Percentiles rank a stretch among this genome's conserved stretches.
Evolutionary conservation across 352 stramenopile genomes (phyloP).

Genomic region (Phytopythium ostracodes): DNA sequence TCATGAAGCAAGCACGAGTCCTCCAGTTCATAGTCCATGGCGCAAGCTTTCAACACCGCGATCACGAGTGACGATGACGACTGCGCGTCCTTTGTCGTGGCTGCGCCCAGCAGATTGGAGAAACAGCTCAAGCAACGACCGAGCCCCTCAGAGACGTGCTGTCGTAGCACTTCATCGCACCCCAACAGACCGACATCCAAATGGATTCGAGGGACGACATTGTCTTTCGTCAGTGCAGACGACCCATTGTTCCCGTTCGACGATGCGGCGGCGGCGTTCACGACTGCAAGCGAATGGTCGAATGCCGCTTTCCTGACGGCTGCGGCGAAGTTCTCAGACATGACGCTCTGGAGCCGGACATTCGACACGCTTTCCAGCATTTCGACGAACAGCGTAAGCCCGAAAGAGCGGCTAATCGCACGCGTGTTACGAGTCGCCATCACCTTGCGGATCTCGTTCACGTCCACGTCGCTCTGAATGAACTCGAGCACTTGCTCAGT

Average conservation of each 20-base stretch:
- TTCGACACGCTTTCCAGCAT: slow-evolving; percentile 24
- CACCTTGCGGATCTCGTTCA: slow-evolving; percentile 41
- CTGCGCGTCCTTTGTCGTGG: neutral
- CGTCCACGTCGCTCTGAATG: slow-evolving; percentile 76
- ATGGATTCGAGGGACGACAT: slow-evolving; percentile 35
- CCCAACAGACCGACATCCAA: slow-evolving; percentile 50
- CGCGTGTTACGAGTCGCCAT: slow-evolving; percentile 46
- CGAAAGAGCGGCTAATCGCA: slow-evolving; percentile 35
- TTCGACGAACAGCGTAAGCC: slow-evolving; percentile 42
- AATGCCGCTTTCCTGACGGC: slow-evolving; percentile 39
- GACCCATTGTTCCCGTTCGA: slow-evolving; percentile 1
- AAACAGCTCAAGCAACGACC: slow-evolving; percentile 36
- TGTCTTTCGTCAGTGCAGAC: slow-evolving; percentile 9
- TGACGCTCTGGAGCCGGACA: slow-evolving; percentile 22
- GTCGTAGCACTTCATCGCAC: slow-evolving; percentile 40
- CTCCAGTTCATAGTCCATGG: slow-evolving; percentile 73
- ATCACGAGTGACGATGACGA: slow-evolving; percentile 27
- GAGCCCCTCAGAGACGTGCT: slow-evolving; percentile 48
- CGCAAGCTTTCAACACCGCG: slow-evolving; percentile 45
- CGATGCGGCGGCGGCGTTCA: neutral
- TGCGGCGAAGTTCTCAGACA: slow-evolving; percentile 44
- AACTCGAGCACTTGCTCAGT: slow-evolving; percentile 84
- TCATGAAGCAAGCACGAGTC: slow-evolving; percentile 70
- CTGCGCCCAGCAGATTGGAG: slow-evolving; percentile 18
- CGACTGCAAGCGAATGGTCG: slow-evolving; percentile 22